Conservation (phyloP, 257 asterid genomes). For the Capsicum rhomboideum region DNA sequence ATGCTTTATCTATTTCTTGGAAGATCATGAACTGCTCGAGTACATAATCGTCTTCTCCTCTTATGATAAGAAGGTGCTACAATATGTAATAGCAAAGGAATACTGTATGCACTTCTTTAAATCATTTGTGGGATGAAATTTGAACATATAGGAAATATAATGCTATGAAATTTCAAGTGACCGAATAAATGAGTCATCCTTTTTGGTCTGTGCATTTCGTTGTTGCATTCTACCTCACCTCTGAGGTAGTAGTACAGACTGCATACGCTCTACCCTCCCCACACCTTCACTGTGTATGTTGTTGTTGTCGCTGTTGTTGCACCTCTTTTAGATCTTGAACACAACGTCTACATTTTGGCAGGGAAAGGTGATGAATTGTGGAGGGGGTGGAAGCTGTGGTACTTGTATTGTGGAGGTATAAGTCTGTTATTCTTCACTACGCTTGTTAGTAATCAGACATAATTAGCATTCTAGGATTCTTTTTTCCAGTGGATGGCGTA, state of each 20-base stretch:
- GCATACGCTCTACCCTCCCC: no score
- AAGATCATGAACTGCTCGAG: not conserved
- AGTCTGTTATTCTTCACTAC: not conserved
- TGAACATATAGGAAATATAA: not conserved
- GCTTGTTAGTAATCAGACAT: not conserved
- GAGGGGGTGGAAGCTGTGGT: slow-evolving; percentile 70
- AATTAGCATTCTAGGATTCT: no score
- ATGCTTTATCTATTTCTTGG: not conserved
- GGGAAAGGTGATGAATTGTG: slow-evolving; percentile 9
- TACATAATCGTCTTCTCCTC: not conserved
- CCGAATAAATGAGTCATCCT: not conserved
- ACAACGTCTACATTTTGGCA: not conserved
- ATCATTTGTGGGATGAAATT: not conserved
- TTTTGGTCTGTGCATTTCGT: no score
- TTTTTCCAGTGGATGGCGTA: no score
- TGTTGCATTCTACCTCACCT: no score
- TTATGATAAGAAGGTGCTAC: not conserved
- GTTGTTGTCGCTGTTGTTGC: not conserved
- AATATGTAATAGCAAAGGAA: not conserved
- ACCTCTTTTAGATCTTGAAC: not conserved
- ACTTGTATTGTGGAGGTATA: slow-evolving; percentile 89
- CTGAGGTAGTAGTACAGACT: no score
- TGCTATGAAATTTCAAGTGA: not conserved
- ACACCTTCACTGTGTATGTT: no score
- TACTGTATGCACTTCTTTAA: not conserved